A percentile compares a stretch with the other conserved stretches of the same genome.
Evolutionary conservation across 805 yeast genomes (phyloP).

Genomic region (Metschnikowia peoriensis): DNA sequence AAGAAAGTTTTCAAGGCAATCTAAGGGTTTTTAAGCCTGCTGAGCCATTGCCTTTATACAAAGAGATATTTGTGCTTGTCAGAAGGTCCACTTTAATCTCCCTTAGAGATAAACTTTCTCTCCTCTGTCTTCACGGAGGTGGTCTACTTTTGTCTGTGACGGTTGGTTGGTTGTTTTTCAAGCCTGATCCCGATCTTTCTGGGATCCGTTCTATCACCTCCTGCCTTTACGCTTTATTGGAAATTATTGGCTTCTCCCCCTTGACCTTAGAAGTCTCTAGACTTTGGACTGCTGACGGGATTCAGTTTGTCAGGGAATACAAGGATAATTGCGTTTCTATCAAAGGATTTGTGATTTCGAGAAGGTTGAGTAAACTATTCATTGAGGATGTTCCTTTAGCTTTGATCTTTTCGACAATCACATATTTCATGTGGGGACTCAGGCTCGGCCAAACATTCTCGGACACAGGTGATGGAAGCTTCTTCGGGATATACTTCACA

Average conservation of each 20-base stretch:
- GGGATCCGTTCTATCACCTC: conserved; percentile 63
- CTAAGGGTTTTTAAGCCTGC: conserved; percentile 18
- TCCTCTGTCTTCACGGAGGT: conserved; percentile 38
- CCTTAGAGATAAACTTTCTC: conserved; percentile 32
- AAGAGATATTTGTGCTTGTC: conserved; percentile 34
- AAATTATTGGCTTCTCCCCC: conserved; percentile 40
- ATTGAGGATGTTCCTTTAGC: conserved; percentile 70
- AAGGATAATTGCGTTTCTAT: conserved; percentile 67
- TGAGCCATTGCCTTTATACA: conserved; percentile 26
- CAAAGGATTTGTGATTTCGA: conserved; percentile 61
- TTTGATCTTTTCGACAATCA: conserved; percentile 54
- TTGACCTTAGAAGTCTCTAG: conserved; percentile 39
- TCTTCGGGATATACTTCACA: conserved; percentile 62
- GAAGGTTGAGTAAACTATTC: conserved; percentile 63
- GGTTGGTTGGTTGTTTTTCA: conserved; percentile 76
- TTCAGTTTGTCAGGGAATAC: conserved; percentile 53
- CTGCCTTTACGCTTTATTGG: conserved; percentile 35
- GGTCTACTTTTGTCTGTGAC: conserved; percentile 52
- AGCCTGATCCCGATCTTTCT: conserved; percentile 55
- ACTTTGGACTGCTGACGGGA: conserved; percentile 38
- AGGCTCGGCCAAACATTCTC: conserved; percentile 26
- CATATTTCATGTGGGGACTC: conserved; percentile 79
- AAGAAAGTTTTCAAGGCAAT: conserved; percentile 17
- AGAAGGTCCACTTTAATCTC: conserved; percentile 33
- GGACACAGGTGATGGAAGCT: conserved; percentile 16